Conservation (phyloP, 1,284 basidiomycete species). For the Microbotryum saponariae region DNA sequence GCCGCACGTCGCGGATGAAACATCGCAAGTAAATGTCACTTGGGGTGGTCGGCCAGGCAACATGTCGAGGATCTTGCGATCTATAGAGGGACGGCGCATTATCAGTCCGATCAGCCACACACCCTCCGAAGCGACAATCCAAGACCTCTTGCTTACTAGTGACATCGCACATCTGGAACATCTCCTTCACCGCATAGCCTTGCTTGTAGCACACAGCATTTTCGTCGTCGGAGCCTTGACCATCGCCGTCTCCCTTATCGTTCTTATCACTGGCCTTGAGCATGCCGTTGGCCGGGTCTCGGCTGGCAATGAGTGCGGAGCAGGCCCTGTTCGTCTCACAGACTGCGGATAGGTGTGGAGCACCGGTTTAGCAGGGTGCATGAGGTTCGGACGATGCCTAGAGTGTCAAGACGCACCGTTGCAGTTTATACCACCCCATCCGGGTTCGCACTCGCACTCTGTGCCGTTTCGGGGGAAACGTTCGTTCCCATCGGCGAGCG, state of each 20-base stretch:
- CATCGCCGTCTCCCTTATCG: conserved; percentile 44
- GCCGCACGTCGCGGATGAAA: conserved; percentile 55
- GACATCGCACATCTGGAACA: conserved; percentile 96
- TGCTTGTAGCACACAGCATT: conserved; percentile 93
- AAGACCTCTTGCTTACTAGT: conserved; percentile 59
- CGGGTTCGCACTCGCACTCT: conserved; percentile 79
- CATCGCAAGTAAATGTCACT: conserved; percentile 82
- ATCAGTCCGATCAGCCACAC: too few species aligned
- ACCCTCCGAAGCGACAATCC: background rate
- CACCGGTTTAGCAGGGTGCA: background rate
- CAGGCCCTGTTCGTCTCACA: conserved; percentile 76
- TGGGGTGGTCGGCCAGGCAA: conserved; percentile 81
- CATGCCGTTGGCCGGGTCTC: conserved; percentile 35
- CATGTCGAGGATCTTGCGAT: conserved; percentile 81
- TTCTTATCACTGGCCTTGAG: conserved; percentile 12
- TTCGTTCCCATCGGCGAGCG: conserved; percentile 77
- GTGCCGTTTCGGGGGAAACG: conserved; percentile 68
- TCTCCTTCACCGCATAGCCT: conserved; percentile 80
- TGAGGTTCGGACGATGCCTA: background rate
- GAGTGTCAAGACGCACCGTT: conserved; percentile 56
- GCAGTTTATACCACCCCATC: conserved; percentile 93
- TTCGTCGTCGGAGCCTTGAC: conserved; percentile 46
- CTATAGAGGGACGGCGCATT: conserved; percentile 41
- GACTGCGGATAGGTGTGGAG: conserved; percentile 48
- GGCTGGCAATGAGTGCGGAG: conserved; percentile 57